A percentile compares a stretch with the other conserved stretches of the same genome.
phyloP scores from a whole-genome alignment of 1,284 basidiomycete genomes.

The Termitomyces sp. region DNA sequence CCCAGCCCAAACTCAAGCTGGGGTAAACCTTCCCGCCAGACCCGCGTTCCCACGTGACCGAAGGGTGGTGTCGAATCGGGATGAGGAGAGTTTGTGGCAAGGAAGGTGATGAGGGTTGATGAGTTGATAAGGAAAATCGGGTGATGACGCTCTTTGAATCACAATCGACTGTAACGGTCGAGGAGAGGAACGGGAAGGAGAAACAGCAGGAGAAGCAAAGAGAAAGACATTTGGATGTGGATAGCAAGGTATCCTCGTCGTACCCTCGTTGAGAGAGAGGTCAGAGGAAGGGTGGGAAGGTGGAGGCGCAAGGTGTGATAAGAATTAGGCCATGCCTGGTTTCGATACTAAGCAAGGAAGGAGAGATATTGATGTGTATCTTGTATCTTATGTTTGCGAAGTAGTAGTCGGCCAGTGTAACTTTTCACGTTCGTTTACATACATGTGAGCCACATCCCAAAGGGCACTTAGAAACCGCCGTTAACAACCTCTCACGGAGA shows the following conservation, averaged over 20 bases:
- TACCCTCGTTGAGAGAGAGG: constrained; percentile 36
- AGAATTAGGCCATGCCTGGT: too few relatives aligned
- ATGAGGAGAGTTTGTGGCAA: constrained; percentile 17
- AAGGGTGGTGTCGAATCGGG: constrained; percentile 13
- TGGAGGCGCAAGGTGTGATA: background rate
- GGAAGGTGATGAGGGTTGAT: constrained; percentile 20
- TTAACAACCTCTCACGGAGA: too few relatives aligned
- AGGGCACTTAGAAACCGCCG: too few relatives aligned
- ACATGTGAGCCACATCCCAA: too few relatives aligned
- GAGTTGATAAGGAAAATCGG: background rate
- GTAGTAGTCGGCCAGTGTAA: background rate
- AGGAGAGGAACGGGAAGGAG: background rate
- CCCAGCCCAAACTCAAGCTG: background rate
- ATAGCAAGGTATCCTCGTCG: constrained; percentile 17
- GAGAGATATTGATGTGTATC: background rate
- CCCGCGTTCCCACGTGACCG: background rate
- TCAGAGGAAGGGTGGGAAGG: constrained; percentile 30
- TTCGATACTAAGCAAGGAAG: background rate
- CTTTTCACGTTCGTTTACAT: too few relatives aligned
- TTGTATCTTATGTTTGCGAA: background rate
- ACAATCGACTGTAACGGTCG: background rate
- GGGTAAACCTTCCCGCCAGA: background rate
- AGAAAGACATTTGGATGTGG: background rate
- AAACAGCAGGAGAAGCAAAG: constrained; percentile 7
- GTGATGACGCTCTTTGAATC: background rate